Base-by-base conservation (phyloP, 768 basidiomycete genomes). In the Suillus hirtellus region DNA sequence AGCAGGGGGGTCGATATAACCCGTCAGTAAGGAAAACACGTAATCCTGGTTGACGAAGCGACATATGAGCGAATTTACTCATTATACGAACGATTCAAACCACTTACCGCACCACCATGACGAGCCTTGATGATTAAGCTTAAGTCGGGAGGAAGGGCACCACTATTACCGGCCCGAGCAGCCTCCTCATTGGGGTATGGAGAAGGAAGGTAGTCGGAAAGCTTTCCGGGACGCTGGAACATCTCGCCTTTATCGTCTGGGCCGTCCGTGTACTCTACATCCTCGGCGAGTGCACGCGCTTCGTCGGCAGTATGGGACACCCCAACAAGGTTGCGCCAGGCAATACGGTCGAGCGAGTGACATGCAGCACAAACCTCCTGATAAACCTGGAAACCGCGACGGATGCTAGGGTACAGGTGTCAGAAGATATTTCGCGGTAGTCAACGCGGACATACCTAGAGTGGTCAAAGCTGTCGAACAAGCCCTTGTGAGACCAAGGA, bases 141-240 rank as follows among this genome's bases (percentile, higher is more conserved):
- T 71, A 99, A 85, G 83, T 99, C 97, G 27, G 97, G 97, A 70
- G 97, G 97, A 37, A 96, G 86, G 63, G 96, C 95, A 80, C 97
- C 97, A 64, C 82, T 92, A 77, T 99, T 99, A 63, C 89, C 83
- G 63, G 96, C 91, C 69, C 97, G 86, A 58, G 97, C 95, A 68
- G 97, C 96, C 82, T 98, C 95, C 67, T 99, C 96, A 72, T 99
- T 99, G 68, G 96, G 87, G 80, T 99, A 99, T 49, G 97, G 94
- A 53, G 83, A 74, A 61, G 96, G 97, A 84, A 99, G 82, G 79
- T 98, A 99, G 77, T 99, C 97, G 44, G 97, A 88, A 63, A 99
- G 89, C 79, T 99, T 99, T 78, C 97, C 97, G 14, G 97, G 97
- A 61, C 97, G 85, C 80, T 94, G 88, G 86, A 98, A 99, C 96